Base-by-base conservation (phyloP, 2,329 filamentous ascomycete genomes). In the Venturia asperata region DNA sequence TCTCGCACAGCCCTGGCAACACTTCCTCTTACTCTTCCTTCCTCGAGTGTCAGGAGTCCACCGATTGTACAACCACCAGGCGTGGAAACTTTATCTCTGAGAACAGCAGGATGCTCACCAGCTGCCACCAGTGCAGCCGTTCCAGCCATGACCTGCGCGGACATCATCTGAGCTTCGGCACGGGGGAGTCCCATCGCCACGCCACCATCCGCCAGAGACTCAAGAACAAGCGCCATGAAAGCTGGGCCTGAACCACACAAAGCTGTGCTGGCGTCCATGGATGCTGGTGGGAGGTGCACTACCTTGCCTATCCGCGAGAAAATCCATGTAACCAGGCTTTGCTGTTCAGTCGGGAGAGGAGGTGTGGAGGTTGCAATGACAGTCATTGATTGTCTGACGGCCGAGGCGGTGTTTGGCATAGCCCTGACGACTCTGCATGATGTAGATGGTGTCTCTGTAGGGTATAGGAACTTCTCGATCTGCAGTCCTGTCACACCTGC, bases 401-500 rank as follows among this genome's bases (percentile, higher is more conserved):
- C 82, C 34, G 87, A 87, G 13, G 91, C 90, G 0, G 89, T 92
- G 78, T 95, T 95, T 70, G 91, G 91, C 85, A 95, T 91, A 64
- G 88, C 90, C 41, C 91, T 83, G 5, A 95, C 87, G 56, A 94
- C 82, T 52, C 83, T 80, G 75, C 85, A 89, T 47, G 80, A 77
- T 37, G 80, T 79, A 65, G 77, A 74, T 5, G 77, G 76, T 19
- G 78, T 74, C 69, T 78, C 76, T n/a, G 70, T 70, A 45, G 81
- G 79, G 24, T 81, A 76, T 15, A 93, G 76, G 41, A 84, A 82
- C 19, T 78, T 77, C 71, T 87, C 83, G 68, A 96, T 85, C 71
- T 92, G 85, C 61, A 83, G 76, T 19, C 85, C 84, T 1, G 87
- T 86, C 27, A 94, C 84, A 66, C 92, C 92, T 5, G 90, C 90